These are phyloP conservation scores for Amanita jacksonii DNA, from an alignment of 768 basidiomycete species.

Conservation along the genomic window DNA sequence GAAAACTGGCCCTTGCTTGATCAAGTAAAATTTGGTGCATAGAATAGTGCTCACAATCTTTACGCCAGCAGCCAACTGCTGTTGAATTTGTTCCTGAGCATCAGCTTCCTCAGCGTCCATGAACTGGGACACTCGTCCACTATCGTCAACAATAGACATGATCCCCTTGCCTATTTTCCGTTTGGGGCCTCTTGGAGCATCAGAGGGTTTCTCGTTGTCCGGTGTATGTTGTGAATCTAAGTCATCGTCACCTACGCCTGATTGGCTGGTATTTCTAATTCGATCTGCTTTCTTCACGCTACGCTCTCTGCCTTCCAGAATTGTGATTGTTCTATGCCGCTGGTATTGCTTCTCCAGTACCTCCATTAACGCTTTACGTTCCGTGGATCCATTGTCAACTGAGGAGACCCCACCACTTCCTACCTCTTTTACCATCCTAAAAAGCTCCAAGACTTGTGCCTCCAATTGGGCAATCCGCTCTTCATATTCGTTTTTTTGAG, in stretches of 20 bases:
- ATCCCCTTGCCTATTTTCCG: conserved; percentile 20
- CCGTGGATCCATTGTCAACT: conserved; percentile 52
- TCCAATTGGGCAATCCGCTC: conserved; percentile 84
- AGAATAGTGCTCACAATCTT: conserved; percentile 42
- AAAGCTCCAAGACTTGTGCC: conserved; percentile 87
- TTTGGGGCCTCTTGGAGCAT: no score
- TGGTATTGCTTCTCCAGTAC: conserved; percentile 77
- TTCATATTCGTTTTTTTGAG: conserved; percentile 73
- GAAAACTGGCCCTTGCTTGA: conserved; percentile 39
- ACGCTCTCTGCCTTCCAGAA: conserved; percentile 64
- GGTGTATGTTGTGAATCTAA: neutral
- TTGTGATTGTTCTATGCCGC: conserved; percentile 74
- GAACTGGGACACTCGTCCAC: conserved; percentile 67
- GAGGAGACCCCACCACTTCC: conserved; percentile 70
- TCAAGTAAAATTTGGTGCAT: conserved; percentile 1
- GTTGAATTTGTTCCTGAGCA: conserved; percentile 81
- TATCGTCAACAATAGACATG: conserved; percentile 27
- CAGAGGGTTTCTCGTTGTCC: no score
- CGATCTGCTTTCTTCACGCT: conserved; percentile 13
- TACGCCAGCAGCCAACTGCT: conserved; percentile 68
- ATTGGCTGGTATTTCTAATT: conserved; percentile 10
- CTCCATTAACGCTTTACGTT: conserved; percentile 73
- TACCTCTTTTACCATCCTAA: conserved; percentile 86
- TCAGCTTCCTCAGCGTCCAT: conserved; percentile 84
- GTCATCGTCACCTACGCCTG: no score